A percentile compares a stretch with the other conserved stretches of the same genome.
Evolutionary conservation across 371 early-diverging fungal genomes (phyloP).

Genomic region (Dinochytrium kinnereticum): DNA sequence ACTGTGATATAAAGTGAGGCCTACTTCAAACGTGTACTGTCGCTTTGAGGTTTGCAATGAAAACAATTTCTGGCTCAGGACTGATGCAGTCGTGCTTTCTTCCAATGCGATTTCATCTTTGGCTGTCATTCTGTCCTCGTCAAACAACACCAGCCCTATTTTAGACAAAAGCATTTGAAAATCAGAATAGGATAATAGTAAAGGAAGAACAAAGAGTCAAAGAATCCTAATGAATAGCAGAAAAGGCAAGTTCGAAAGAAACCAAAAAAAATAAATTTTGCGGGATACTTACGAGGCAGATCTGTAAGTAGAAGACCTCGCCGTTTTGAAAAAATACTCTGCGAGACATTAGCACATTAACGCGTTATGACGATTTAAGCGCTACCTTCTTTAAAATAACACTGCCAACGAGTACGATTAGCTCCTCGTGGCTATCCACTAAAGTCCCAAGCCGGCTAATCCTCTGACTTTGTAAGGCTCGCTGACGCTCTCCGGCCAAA

Average conservation of each 20-base stretch:
- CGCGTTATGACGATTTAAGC: slow-evolving; percentile 8
- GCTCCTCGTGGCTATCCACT: slow-evolving; percentile 62
- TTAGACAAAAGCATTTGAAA: neutral
- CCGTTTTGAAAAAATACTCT: slow-evolving; percentile 54
- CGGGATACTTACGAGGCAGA: slow-evolving; percentile 64
- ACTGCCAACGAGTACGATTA: slow-evolving; percentile 64
- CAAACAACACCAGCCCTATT: slow-evolving; percentile 63
- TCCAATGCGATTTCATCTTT: slow-evolving; percentile 68
- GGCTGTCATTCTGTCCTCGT: slow-evolving; percentile 56
- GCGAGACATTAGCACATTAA: neutral
- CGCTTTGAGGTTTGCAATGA: slow-evolving; percentile 68
- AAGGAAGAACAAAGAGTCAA: no score
- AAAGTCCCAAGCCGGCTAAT: slow-evolving; percentile 38
- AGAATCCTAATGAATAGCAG: no score
- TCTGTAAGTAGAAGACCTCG: slow-evolving; percentile 72
- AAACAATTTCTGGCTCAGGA: slow-evolving; percentile 64
- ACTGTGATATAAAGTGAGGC: neutral
- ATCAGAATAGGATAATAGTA: neutral
- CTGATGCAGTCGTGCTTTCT: slow-evolving; percentile 55
- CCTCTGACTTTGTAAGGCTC: slow-evolving; percentile 15
- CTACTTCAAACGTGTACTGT: slow-evolving; percentile 65
- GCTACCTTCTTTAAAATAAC: slow-evolving; percentile 70
- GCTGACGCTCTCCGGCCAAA: slow-evolving; percentile 6
- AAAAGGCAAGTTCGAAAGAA: no score
- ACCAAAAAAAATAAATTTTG: no score